A percentile compares a stretch with the other conserved stretches of the same genome.
These are phyloP conservation scores for Ustilago cynodontis DNA, from an alignment of 1,284 basidiomycete species.

Conservation along the genomic window DNA sequence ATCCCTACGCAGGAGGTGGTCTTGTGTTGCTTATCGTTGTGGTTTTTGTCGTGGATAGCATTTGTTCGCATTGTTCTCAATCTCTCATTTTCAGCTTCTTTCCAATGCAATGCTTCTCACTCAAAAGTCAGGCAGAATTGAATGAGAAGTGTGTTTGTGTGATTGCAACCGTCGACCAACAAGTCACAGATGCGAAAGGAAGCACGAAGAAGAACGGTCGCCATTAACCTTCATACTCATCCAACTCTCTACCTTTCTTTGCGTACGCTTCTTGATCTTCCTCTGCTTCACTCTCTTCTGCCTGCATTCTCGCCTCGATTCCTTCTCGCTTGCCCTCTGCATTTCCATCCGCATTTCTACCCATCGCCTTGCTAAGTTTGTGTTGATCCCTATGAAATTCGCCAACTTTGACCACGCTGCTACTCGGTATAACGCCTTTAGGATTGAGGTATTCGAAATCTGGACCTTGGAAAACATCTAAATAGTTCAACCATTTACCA, in stretches of 20 bases:
- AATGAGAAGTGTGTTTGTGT: no score
- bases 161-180: no score
- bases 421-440: conserved; percentile 69
- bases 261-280: conserved; percentile 72
- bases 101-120: neutral
- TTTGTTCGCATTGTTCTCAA: no score
- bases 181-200: no score
- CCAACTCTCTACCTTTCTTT: conserved; percentile 76
- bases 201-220: no score
- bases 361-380: conserved; percentile 74
- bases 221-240: conserved; percentile 66
- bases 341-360: conserved; percentile 68
- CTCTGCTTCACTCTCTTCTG: conserved; percentile 24
- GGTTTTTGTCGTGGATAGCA: neutral
- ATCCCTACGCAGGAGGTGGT: no score
- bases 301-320: no score
- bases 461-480: conserved; percentile 57
- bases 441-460: conserved; percentile 70
- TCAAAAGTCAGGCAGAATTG: no score
- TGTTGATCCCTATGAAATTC: conserved; percentile 77
- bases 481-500: conserved; percentile 70
- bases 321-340: conserved; percentile 67
- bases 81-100: neutral
- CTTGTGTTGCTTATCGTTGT: neutral
- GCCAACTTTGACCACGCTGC: conserved; percentile 71